Evolutionary conservation across 1,284 basidiomycete genomes (phyloP), one percentile per base, ranked within the genome.

Genomic region (Fomitopsis palustris): DNA sequence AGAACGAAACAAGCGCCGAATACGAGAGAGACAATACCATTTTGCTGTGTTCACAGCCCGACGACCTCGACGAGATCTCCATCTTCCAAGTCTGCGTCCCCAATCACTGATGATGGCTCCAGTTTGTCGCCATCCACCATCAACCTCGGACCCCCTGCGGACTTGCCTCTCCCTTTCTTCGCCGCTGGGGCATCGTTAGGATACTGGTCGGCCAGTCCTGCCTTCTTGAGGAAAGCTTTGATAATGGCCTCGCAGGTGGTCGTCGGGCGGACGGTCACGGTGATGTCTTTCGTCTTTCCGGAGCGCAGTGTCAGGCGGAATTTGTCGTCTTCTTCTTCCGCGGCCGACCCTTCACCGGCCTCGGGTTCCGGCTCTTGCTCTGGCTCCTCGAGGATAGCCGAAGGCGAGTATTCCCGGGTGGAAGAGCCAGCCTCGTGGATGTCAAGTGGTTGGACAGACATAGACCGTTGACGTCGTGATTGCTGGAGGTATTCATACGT

Each of bases 161-260:
- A 58, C 6, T 55, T 55, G 53, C 56, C 70, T 63, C 72, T 70
- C 31, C 59, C 62, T 72, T 70, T 31, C 59, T 64, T 68, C 5
- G 62, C 63, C 7, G 55, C 51, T 19, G 65, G 60, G 14, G 52
- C 51, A 14, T 33, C 37, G 23, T 54, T 62, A 25, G 78, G 73
- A 64, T 86, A 86, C 51, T 83, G 76, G 39, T 81, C 79, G 16
- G 78, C 75, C 54, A 90, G 67, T 1, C 81, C 84, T 3, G 82
- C 81, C 63, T 81, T 83, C 70, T 83, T 87, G 65, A 92, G 73
- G 68, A 87, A 91, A 0, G 85, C 86, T 65, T 82, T 82, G 37
- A 92, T 81, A 60, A 91, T 87, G 0, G 86, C 82, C 8, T 84
- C 84, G 59, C 90, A 91, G 60, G 82, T 90, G 14, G 90, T 89